Percentiles rank a stretch among this genome's conserved stretches.
These are phyloP conservation scores for Hemileccinum hortonii DNA, from an alignment of 1,284 basidiomycete species.

Conservation along the genomic window DNA sequence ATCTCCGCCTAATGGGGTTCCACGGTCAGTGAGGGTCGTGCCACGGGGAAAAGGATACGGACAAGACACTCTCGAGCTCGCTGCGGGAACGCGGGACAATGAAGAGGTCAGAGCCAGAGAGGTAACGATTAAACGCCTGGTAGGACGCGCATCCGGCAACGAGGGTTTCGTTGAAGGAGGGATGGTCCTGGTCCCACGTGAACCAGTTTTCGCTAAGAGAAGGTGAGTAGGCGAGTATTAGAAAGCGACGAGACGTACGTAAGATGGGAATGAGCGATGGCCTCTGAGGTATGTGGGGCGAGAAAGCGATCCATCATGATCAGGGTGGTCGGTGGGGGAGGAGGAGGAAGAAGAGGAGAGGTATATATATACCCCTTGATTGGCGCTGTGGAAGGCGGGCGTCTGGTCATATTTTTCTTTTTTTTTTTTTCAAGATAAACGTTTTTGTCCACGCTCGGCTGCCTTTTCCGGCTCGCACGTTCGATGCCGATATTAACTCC, in stretches of 20 bases:
- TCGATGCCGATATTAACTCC: slow-evolving; percentile 10
- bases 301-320: slow-evolving; percentile 62
- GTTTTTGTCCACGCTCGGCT: slow-evolving; percentile 5
- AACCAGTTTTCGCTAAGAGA: slow-evolving; percentile 58
- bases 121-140: slow-evolving; percentile 58
- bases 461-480: slow-evolving; percentile 23
- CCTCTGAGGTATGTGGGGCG: slow-evolving; percentile 70
- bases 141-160: slow-evolving; percentile 69
- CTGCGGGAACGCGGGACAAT: slow-evolving; percentile 59
- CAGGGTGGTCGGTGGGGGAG: slow-evolving; percentile 4
- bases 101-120: slow-evolving; percentile 64
- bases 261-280: slow-evolving; percentile 64
- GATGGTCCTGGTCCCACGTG: slow-evolving; percentile 65
- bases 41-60: slow-evolving; percentile 28
- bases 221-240: slow-evolving; percentile 13
- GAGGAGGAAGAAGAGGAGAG: background rate
- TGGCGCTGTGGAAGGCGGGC: slow-evolving; percentile 12
- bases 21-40: slow-evolving; percentile 2
- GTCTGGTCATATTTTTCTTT: slow-evolving; percentile 7
- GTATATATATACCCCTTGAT: slow-evolving; percentile 20
- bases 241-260: slow-evolving; percentile 64
- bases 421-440: slow-evolving; percentile 10
- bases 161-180: slow-evolving; percentile 67
- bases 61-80: slow-evolving; percentile 74
- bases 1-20: slow-evolving; percentile 52